Evolutionary conservation across 495 filamentous ascomycete species (phyloP), one percentile per base, ranked within the genome.

Genomic region (Trichoderma orchidacearum): DNA sequence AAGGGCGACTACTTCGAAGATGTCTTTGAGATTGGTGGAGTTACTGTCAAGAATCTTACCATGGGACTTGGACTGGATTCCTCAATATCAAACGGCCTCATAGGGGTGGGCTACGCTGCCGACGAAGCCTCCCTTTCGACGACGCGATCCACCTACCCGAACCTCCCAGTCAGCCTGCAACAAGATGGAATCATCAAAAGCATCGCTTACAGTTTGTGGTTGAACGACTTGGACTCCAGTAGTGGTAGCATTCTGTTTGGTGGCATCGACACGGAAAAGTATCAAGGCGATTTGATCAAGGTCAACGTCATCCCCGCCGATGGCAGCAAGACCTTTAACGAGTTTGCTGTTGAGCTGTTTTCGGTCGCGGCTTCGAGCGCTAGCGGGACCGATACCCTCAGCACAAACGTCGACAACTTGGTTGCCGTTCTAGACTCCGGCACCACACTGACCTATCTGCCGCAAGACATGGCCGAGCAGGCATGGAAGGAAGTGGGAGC

Each of bases 211-310:
- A 94, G 88, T 54, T 70, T 96, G 9, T 96, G 90, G 90, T 70
- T 95, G 51, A 88, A 95, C 63, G 87, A 92, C 60, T 73, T 91
- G 7, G 69, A 72, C 48, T 63, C 74, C 3, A 73, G 66, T 59
- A 68, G 64, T 11, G 75, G 75, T 30, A 73, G 53, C 56, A 75
- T 77, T 38, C 60, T 56, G 6, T 98, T 98, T 60, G 93, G 93
- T 23, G 93, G 94, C 21, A 87, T 98, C 54, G 86, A 98, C 64
- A 90, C 86, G 0, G 80, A 78, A 25, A 96, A 95, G 67, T 98
- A 86, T 64, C 70, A 70, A 15, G 93, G 90, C 25, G 63, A 81
- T 2, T 79, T 98, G 2, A 73, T 81, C 28, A 86, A 83, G 2
- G 80, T 98, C 56, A 66, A 84, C 21, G 65, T 81, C 36, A 68